Evolutionary conservation across 768 basidiomycete species (phyloP), one percentile per base, ranked within the genome.

Genomic region (Megacollybia marginata): DNA sequence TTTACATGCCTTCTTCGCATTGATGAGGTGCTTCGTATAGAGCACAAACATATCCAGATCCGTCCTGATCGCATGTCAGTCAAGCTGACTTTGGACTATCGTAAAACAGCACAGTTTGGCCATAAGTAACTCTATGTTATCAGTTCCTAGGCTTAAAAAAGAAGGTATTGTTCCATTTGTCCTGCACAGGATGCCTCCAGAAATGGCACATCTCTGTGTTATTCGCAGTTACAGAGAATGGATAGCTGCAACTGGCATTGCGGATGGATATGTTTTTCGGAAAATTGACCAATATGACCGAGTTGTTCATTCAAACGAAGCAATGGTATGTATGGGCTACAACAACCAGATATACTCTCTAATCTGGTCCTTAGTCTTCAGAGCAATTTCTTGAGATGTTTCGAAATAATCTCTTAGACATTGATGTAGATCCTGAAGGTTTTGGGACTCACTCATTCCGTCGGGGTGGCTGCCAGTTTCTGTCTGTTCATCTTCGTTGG

Each of bases 371-470:
- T 18, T 49, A 73, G 69, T 64, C 63, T 1, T 57, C 66, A 0
- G 65, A 71, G 38, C 56, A 63, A 32, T 70, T 72, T 44, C 60
- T 75, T 0, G 62, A 69, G 42, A 51, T 63, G 15, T 71, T 74
- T 35, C 56, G 66, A 1, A 67, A 71, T 50, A 72, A 72, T 48
- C 58, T 75, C 2, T 50, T 68, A 5, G 73, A 76, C 47, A 58
- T 75, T 23, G 48, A 51, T 0, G 46, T 71, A 36, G 67, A 74
- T 54, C 65, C 67, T 0, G 38, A 53, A 4, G 59, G 65, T 1
- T 73, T 71, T 56, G 67, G 71, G 8, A 71, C 68, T 1, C 70
- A 72, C 54, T 68, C 71, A 0, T 72, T 75, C 57, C 61, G 65
- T 6, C 61, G 65, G 18, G 69, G 70, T 9, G 70, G 71, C 0